phyloP scores from a whole-genome alignment of 202 grass and related monocot genomes.

The Thinopyrum obtusiflorum region DNA sequence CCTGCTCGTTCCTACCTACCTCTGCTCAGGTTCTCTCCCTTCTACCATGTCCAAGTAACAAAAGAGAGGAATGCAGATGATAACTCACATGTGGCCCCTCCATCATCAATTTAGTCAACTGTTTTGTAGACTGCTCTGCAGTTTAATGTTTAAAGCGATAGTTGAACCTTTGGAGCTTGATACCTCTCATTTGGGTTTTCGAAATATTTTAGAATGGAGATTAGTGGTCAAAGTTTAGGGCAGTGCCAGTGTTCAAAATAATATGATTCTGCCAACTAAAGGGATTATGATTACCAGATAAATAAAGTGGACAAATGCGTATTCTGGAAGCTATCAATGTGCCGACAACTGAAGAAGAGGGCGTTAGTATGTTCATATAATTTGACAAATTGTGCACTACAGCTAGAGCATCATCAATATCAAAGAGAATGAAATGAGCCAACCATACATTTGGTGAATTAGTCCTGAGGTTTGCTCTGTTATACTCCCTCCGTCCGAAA shows the following conservation, averaged over 20 bases:
- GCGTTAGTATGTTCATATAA: neutral
- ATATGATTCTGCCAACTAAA: neutral
- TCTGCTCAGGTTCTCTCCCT: neutral
- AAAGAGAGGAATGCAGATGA: neutral
- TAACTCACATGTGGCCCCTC: neutral
- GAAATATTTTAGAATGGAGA: neutral
- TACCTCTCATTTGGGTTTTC: neutral
- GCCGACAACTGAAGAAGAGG: neutral
- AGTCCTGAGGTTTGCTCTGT: neutral
- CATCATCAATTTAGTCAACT: neutral
- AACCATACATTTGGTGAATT: neutral
- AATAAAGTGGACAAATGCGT: neutral
- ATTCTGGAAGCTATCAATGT: neutral
- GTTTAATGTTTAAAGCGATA: neutral
- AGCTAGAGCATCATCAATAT: slow-evolving; percentile 8
- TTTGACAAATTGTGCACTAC: neutral
- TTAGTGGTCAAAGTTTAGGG: neutral
- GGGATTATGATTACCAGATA: neutral
- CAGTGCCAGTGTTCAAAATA: neutral
- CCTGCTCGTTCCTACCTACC: neutral
- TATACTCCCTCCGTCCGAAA: no score
- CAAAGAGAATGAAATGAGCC: slow-evolving; percentile 9
- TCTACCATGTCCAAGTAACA: neutral
- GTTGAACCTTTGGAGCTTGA: neutral
- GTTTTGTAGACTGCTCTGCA: neutral